phyloP scores from a whole-genome alignment of 2,329 filamentous ascomycete genomes.

The Monilinia fructigena region DNA sequence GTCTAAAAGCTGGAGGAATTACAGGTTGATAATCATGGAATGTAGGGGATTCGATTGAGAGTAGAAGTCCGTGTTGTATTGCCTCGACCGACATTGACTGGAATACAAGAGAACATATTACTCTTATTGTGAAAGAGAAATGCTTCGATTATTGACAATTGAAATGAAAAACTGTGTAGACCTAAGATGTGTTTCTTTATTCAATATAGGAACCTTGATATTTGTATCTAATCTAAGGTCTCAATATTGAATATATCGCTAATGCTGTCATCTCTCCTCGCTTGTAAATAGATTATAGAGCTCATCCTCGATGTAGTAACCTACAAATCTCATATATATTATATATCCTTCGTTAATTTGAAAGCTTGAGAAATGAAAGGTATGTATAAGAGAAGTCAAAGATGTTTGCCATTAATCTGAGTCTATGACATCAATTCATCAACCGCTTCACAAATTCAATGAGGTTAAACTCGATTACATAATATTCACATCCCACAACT shows the following conservation, averaged over 20 bases:
- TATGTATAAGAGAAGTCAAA: background rate
- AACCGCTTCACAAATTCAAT: background rate
- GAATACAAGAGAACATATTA: no score
- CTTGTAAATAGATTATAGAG: no score
- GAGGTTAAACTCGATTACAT: background rate
- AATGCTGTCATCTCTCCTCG: no score
- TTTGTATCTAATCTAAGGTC: background rate
- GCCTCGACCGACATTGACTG: accelerated
- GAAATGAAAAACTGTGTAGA: background rate
- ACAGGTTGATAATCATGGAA: background rate
- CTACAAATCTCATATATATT: no score
- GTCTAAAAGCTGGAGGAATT: background rate
- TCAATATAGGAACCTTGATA: background rate
- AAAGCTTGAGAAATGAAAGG: no score
- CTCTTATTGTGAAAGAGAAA: background rate
- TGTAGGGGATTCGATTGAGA: background rate
- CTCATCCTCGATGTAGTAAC: no score
- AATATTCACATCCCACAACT: slow-evolving; percentile 9
- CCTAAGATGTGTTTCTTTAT: no score
- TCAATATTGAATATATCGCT: no score
- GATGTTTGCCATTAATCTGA: background rate
- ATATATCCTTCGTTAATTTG: no score
- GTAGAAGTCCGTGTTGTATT: background rate
- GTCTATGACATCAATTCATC: background rate
- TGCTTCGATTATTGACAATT: background rate